Base-by-base conservation (phyloP, 139 green algal species). In the Mychonastes homosphaera region DNA sequence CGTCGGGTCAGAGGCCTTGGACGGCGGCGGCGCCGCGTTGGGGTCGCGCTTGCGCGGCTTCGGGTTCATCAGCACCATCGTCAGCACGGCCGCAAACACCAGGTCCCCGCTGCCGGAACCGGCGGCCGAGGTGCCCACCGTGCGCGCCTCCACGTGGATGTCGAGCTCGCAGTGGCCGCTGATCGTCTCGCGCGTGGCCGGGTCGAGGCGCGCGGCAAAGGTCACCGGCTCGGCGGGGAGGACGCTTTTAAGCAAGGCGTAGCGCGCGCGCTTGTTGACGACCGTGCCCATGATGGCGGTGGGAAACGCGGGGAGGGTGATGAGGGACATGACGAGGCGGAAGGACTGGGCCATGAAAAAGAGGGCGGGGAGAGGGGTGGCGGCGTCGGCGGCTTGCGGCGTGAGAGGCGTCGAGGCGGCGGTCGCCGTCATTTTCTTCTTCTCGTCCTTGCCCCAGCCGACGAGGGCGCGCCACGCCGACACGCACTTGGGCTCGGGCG, bases 151-250 rank as follows among this genome's bases (percentile, higher is more conserved):
- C 49, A 67, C 29, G 26, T 58, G 28, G 23, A 69, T 27, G 41
- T 69, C 62, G 51, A 69, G 62, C 62, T 69, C 62, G 16, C 34
- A 44, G 34, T 69, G 62, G 15, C 62, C 62, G 43, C 62, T 69
- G 62, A 69, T 62, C 2, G 62, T 69, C 19, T 56, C 33, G 9
- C 62, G 52, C 24, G 56, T 34, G n/a, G 45, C 23, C 7, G 62
- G 62, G 50, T 59, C 55, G 8, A 67, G 36, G 3, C n/a, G n/a
- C n/a, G n/a, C n/a, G n/a, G n/a, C n/a, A n/a, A n/a, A 67, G 30
- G 38, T 52, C 4, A 67, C 40, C 32, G 33, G 24, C 50, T 60
- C 60, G 9, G 6, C 21, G 7, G 30, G 23, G 5, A 46, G 19
- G 28, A 69, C 52, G 32, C 26, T 35, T 4, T 52, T 28, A 24